A percentile compares a stretch with the other conserved stretches of the same genome.
Evolutionary conservation across 2,329 filamentous ascomycete species (phyloP).

Genomic region (Gliomastix tumulicola): DNA sequence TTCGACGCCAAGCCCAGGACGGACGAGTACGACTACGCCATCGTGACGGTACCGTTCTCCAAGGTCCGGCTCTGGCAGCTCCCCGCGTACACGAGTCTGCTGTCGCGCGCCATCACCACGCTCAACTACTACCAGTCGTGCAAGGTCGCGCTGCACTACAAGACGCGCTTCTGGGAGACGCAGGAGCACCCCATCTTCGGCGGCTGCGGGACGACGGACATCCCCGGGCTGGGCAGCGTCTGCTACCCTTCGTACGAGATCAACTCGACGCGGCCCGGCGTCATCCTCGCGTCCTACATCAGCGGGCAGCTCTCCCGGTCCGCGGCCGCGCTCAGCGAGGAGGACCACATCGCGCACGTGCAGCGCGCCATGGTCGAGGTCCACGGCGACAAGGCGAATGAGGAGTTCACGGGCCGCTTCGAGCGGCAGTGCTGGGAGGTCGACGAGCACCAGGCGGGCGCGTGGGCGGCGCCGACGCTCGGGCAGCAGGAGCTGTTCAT

Average conservation of each 20-base stretch:
- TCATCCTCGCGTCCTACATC: slow-evolving; percentile 54
- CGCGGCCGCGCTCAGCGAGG: slow-evolving; percentile 42
- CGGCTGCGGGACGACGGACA: slow-evolving; percentile 54
- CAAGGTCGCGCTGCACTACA: slow-evolving; percentile 61
- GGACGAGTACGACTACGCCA: slow-evolving; percentile 56
- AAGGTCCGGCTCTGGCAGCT: slow-evolving; percentile 57
- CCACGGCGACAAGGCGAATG: slow-evolving; percentile 38
- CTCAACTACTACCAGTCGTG: slow-evolving; percentile 45
- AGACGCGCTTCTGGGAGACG: slow-evolving; percentile 54
- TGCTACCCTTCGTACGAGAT: slow-evolving; percentile 64
- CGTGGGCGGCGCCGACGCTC: slow-evolving; percentile 53
- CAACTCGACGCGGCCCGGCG: slow-evolving; percentile 57
- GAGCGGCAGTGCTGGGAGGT: slow-evolving; percentile 59
- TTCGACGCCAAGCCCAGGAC: slow-evolving; percentile 20
- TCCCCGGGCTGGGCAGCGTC: slow-evolving; percentile 52
- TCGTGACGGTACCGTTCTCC: slow-evolving; percentile 60
- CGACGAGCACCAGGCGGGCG: slow-evolving; percentile 53
- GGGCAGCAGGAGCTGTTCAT: slow-evolving; percentile 65
- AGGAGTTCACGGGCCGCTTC: slow-evolving; percentile 57
- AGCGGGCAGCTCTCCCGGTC: slow-evolving; percentile 27
- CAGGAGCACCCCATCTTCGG: slow-evolving; percentile 50
- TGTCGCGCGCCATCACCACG: slow-evolving; percentile 38
- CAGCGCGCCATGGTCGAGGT: slow-evolving; percentile 60
- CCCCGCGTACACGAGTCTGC: slow-evolving; percentile 26
- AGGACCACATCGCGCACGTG: slow-evolving; percentile 55